Percentiles rank a stretch among this genome's conserved stretches.
Conservation (phyloP, 2,329 filamentous ascomycete genomes). For the Thermomyces lanuginosus region DNA sequence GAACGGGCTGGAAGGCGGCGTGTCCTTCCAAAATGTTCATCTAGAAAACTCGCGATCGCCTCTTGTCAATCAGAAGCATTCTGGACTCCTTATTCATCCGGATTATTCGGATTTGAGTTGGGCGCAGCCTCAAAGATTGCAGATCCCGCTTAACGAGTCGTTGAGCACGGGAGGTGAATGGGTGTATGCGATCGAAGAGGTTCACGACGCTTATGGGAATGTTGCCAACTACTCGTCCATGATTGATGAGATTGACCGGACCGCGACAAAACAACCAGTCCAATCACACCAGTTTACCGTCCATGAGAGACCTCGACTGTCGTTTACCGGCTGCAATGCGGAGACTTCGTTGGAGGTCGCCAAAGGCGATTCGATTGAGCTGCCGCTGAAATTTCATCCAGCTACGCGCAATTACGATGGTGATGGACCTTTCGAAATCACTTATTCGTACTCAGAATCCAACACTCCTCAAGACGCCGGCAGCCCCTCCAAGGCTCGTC, state of each 20-base stretch:
- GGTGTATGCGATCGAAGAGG: constrained; percentile 82
- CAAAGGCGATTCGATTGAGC: constrained; percentile 48
- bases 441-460: constrained; percentile 68
- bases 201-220: constrained; percentile 82
- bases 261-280: constrained; percentile 42
- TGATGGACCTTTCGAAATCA: constrained; percentile 54
- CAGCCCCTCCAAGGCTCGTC: constrained; percentile 41
- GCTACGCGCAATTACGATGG: constrained; percentile 40
- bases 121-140: constrained; percentile 59
- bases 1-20: constrained; percentile 66
- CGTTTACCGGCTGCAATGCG: constrained; percentile 58
- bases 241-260: constrained; percentile 50
- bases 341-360: constrained; percentile 70
- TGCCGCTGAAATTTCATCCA: constrained; percentile 57
- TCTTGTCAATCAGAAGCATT: constrained; percentile 44
- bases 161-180: constrained; percentile 64
- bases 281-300: constrained; percentile 67
- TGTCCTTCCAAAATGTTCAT: constrained; percentile 84
- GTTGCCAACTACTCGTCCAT: constrained; percentile 51
- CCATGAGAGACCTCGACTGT: constrained; percentile 65
- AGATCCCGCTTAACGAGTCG: constrained; percentile 78
- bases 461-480: constrained; percentile 53
- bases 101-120: constrained; percentile 47
- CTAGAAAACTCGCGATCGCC: constrained; percentile 74
- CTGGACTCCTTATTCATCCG: constrained; percentile 41